Conservation (phyloP, 2,329 filamentous ascomycete genomes). For the Metarhizium album region DNA sequence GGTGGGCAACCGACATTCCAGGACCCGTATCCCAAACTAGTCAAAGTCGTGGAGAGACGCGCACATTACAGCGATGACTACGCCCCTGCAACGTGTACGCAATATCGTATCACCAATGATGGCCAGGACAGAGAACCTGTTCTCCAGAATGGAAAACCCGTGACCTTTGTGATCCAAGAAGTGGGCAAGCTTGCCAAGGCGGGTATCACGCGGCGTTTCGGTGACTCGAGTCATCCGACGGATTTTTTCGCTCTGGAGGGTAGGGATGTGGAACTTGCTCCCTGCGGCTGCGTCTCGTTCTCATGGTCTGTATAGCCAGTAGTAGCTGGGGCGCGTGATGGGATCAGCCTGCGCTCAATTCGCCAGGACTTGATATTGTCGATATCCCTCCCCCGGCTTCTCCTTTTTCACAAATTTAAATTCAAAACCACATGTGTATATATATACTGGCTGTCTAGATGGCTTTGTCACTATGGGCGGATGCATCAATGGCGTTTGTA, state of each 20-base stretch:
- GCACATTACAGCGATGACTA: slow-evolving; percentile 18
- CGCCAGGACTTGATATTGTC: background rate
- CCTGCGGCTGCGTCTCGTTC: slow-evolving; percentile 6
- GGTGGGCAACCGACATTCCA: slow-evolving; percentile 9
- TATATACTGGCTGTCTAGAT: background rate
- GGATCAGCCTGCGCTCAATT: background rate
- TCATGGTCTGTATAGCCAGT: slow-evolving; percentile 4
- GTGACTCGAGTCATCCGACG: slow-evolving; percentile 3
- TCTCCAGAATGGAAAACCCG: slow-evolving; percentile 23
- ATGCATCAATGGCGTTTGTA: slow-evolving; percentile 3
- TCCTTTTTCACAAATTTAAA: too few relatives aligned
- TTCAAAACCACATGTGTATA: too few relatives aligned
- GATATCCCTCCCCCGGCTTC: too few relatives aligned
- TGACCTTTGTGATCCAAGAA: slow-evolving; percentile 36
- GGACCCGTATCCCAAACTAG: slow-evolving; percentile 36
- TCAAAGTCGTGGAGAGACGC: slow-evolving; percentile 46
- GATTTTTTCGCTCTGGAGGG: background rate
- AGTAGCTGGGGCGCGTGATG: too few relatives aligned
- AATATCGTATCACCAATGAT: slow-evolving; percentile 32
- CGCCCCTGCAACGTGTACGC: slow-evolving; percentile 32
- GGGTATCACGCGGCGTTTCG: background rate
- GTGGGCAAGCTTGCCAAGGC: background rate
- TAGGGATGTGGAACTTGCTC: slow-evolving; percentile 4
- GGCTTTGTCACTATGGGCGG: background rate
- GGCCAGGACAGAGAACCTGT: slow-evolving; percentile 26